Evolutionary conservation across 192 early-diverging fungal genomes (phyloP).

Genomic region (Mortierella alpina): DNA sequence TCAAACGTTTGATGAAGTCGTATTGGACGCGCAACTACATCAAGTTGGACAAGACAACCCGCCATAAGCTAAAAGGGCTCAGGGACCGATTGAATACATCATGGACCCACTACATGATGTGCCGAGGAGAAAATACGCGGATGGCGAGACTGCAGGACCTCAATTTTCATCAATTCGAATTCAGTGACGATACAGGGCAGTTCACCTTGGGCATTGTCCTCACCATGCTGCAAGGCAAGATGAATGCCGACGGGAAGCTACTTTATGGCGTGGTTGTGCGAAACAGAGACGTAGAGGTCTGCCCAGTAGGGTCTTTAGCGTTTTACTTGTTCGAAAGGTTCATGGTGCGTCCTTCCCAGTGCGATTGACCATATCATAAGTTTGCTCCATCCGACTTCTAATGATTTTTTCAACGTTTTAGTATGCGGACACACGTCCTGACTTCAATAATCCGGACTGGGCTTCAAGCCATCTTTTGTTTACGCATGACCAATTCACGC

Average conservation of each 20-base stretch:
- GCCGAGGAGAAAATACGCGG: constrained; percentile 4
- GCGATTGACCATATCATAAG: neutral
- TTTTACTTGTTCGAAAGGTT: constrained; percentile 13
- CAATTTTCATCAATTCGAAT: neutral
- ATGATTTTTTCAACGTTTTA: too few relatives aligned
- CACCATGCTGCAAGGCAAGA: constrained; percentile 2
- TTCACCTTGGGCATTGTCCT: constrained; percentile 5
- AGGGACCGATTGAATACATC: neutral
- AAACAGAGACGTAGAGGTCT: constrained; percentile 22
- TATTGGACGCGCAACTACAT: constrained; percentile 12
- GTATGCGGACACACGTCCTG: too few relatives aligned
- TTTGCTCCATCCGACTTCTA: too few relatives aligned
- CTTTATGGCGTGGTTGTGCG: neutral
- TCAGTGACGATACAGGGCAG: neutral
- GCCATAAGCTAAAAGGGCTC: neutral
- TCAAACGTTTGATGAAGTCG: too few relatives aligned
- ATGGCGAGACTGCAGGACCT: neutral
- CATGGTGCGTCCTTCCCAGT: constrained; percentile 8
- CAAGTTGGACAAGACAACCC: neutral
- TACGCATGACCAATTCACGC: neutral
- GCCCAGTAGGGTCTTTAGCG: constrained; percentile 11
- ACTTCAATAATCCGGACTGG: constrained; percentile 1
- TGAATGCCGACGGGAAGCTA: neutral
- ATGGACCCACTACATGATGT: constrained; percentile 9
- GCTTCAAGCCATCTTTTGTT: constrained; percentile 2